Evolutionary conservation across 345 rosid genomes (phyloP), one percentile per base, ranked within the genome.

Genomic region (Eucalyptus erythrocorys): DNA sequence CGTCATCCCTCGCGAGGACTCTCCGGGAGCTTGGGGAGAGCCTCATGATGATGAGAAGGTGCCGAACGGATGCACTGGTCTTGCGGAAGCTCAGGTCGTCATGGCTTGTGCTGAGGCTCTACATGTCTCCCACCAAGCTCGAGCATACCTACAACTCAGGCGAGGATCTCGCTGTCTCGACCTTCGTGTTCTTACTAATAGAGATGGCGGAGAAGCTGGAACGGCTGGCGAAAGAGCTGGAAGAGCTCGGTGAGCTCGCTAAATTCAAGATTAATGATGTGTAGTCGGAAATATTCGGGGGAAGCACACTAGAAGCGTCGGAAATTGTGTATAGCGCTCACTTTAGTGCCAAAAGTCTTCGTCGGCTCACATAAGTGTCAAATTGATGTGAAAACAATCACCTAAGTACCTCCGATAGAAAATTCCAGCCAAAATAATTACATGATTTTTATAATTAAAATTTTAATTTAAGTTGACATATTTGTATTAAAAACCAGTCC

Each of bases 11-110:
- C 34, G 88, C 93, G 10, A 88, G 92, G 94, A 90, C 89, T 6
- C 90, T 96, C 5, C 91, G 92, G 88, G 95, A 95, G 89, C 90
- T 96, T 8, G 96, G 96, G 86, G 94, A 91, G 40, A 93, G 95
- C 94, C 88, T 96, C 12, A 81, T 8, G 86, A 87, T 66, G 17
- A 96, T 91, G 96, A 94, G 88, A 59, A 93, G 88, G 89, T 92
- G 91, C 89, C 88, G 90, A 48, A 7, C 92, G 13, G 92, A 76
- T 34, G 87, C 11, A 30, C 22, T 34, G 17, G 89, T 94, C 34
- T 59, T 84, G 87, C 93, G 94, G 4, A 90, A 92, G 89, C 82
- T 96, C 92, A 95, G 92, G 90, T 89, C 92, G 64, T 88, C 86
- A 7, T 92, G 93, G 55, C 82, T 88, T 42, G 95, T 92, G 85